Evolutionary conservation across 257 asterid species (phyloP), one percentile per base, ranked within the genome.

Genomic region (Lavandula angustifolia): DNA sequence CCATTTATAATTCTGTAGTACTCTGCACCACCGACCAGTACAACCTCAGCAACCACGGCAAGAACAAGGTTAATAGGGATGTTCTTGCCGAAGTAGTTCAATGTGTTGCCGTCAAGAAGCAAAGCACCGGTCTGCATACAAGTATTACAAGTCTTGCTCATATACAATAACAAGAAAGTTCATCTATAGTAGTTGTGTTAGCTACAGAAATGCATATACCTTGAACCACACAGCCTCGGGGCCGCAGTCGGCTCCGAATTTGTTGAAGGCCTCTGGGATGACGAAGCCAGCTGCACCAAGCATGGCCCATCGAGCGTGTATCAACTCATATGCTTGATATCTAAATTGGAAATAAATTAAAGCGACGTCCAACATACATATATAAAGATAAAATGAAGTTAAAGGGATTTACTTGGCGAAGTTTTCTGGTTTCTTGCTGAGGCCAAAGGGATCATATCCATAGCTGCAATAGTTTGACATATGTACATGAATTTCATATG

Each of bases 211-310:
- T n/a, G 27, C 27, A 22, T 7, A 12, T 72, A 86, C 98, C 90
- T 92, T 92, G 89, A 92, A 92, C 97, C 97, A 92, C 67, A 92
- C 98, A 53, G 97, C 98, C 74, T 89, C 97, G n/a, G 97, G 97
- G 52, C 98, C 98, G 67, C 97, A 92, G 76, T 72, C 69, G 31
- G 98, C 98, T 66, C 97, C 98, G 18, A 78, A 92, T 69, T 89
- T 92, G 94, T 92, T 89, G 79, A 89, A 92, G 66, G 98, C 98
- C 76, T 92, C 98, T 1, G 98, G 98, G 71, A 92, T 92, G 64
- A 92, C 52, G 12, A 77, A 85, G 14, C 97, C 98, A 48, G 98
- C 98, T 0, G 98, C 98, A 37, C 98, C 98, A n/a, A 92, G 97
- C 98, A 89, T 92, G 57, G 97, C 98, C 98, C 98, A 89, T 63